phyloP scores from a whole-genome alignment of 2,329 filamentous ascomycete genomes.

The Epichloe sibirici region DNA sequence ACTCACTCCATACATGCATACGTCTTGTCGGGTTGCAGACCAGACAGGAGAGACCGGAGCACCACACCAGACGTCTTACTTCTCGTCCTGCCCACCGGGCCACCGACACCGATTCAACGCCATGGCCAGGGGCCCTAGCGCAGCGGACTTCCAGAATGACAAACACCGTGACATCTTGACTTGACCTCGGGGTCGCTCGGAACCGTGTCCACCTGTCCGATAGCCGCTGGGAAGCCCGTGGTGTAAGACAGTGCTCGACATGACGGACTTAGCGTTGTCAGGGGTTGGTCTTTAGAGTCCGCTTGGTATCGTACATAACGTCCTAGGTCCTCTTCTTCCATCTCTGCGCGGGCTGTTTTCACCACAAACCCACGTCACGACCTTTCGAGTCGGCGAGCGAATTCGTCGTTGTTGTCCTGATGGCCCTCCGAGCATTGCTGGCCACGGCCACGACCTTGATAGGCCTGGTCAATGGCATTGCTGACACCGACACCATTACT shows the following conservation, averaged over 20 bases:
- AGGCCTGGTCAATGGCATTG: slow-evolving; percentile 23
- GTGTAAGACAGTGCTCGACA: background rate
- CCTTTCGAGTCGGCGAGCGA: background rate
- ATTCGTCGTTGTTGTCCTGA: slow-evolving; percentile 10
- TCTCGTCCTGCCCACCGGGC: no score
- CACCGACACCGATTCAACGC: background rate
- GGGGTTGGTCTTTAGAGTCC: background rate
- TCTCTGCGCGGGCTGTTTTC: background rate
- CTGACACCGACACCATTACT: slow-evolving; percentile 42
- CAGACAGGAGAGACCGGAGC: no score
- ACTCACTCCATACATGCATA: no score
- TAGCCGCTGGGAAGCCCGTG: background rate
- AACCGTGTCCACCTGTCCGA: background rate
- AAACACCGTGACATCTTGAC: background rate
- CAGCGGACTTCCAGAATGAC: slow-evolving; percentile 1
- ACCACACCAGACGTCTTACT: no score
- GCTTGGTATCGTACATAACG: background rate
- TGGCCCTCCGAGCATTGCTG: slow-evolving; percentile 15
- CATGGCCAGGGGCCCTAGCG: background rate
- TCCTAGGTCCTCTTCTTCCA: background rate
- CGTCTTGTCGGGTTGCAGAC: no score
- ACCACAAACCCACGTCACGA: background rate
- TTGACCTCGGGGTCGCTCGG: background rate
- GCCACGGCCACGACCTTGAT: slow-evolving; percentile 21
- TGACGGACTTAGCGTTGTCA: background rate